These are phyloP conservation scores for Pichia sp. DNA, from an alignment of 1,139 yeast species.

Conservation along the genomic window DNA sequence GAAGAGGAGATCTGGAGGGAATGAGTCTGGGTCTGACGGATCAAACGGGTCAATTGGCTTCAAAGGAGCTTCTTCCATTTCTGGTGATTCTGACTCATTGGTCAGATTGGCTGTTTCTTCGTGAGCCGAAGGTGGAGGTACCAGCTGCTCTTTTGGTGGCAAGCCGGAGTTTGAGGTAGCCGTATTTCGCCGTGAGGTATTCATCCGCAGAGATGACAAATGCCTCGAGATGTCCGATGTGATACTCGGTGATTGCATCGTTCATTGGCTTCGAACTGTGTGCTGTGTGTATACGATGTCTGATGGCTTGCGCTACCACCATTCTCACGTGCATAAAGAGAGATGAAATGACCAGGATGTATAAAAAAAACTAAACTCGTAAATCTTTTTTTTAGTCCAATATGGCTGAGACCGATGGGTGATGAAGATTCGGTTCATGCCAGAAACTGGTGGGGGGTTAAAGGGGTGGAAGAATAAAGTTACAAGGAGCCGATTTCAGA, in stretches of 20 bases:
- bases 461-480: neutral
- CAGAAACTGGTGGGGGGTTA: neutral
- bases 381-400: too few species aligned
- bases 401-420: too few species aligned
- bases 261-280: neutral
- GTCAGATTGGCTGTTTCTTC: neutral
- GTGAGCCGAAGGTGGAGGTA: neutral
- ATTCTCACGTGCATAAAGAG: too few species aligned
- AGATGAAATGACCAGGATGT: too few species aligned
- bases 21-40: conserved; percentile 11
- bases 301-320: neutral
- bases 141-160: neutral
- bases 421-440: neutral
- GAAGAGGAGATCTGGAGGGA: conserved; percentile 10
- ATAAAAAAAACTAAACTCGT: too few species aligned
- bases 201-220: conserved; percentile 11
- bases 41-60: conserved; percentile 2
- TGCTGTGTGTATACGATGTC: neutral
- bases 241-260: conserved; percentile 9
- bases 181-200: conserved; percentile 1
- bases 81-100: neutral
- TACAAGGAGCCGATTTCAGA: neutral
- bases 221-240: conserved; percentile 8
- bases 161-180: neutral
- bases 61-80: neutral